Base-by-base conservation (phyloP, 805 yeast species). In the Candida schatavii region DNA sequence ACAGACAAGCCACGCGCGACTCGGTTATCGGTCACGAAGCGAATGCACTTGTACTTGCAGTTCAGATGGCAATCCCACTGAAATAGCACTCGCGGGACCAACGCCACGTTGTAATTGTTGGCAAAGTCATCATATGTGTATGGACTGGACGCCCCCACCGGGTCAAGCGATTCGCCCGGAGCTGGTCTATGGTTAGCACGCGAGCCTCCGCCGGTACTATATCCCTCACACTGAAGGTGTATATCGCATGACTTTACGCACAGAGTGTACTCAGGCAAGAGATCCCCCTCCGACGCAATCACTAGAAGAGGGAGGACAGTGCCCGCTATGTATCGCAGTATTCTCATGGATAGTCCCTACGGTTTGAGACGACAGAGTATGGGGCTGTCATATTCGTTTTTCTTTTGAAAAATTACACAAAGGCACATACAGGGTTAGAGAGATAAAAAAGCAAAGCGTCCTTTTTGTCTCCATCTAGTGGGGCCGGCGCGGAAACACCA, bases 11-110 rank as follows among this genome's bases (percentile, higher is more conserved):
- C 59, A 0, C 37, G 19, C 4, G 26, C 33, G 19, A 42, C 34
- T 14, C 72, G 46, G 21, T 42, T 40, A 18, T 51, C 46, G 3
- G 70, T 61, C 22, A 68, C 49, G 7, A 55, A 43, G 45, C 67
- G 74, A 44, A 58, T 66, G 47, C 75, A 70, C 42, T 66, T 62
- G 44, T 70, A 70, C 39, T 57, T 49, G 48, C 75, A 70, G 40
- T 68, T 66, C 45, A 55, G 55, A 1, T 41, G 44, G 41, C 74
- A 68, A 36, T 56, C 55, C 75, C 75, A 70, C 3, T 42, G 46
- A 22, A 61, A 54, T 4, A 57, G 29, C 13, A 39, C 42, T 37
- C 48, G 50, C 17, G 54, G 46, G 6, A 61, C 44, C 21, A 55
- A 48, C n/a, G 39, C 33, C 3, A 56, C 46, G 14, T 45, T 38